phyloP scores from a whole-genome alignment of 1,284 basidiomycete species.

The Leccinum pachyderme region DNA sequence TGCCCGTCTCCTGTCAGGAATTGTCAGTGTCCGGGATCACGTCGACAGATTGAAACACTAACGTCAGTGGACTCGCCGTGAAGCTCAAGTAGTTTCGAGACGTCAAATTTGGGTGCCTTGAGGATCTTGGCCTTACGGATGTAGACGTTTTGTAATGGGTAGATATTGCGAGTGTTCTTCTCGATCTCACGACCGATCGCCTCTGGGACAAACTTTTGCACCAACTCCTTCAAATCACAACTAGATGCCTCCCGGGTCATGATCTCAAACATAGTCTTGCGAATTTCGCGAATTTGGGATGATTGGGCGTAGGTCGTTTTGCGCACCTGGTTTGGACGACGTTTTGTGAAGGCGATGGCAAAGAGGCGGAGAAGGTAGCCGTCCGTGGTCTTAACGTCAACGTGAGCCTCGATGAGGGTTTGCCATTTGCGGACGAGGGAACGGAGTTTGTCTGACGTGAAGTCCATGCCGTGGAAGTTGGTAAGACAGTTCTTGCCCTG shows the following conservation, averaged over 20 bases:
- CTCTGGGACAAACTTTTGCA: conserved; percentile 99
- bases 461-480: conserved; percentile 99
- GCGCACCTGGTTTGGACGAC: conserved; percentile 93
- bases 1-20: conserved; percentile 75
- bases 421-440: conserved; percentile 99
- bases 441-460: conserved; percentile 99
- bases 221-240: conserved; percentile 97
- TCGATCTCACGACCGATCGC: conserved; percentile 99
- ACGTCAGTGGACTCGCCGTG: conserved; percentile 94
- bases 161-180: conserved; percentile 95
- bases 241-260: conserved; percentile 95
- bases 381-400: conserved; percentile 99
- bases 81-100: conserved; percentile 92
- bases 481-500: conserved; percentile 99
- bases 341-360: conserved; percentile 98
- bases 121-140: conserved; percentile 98
- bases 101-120: conserved; percentile 96
- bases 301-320: conserved; percentile 99
- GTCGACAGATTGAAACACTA: conserved; percentile 36
- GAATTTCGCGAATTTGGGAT: conserved; percentile 94
- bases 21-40: conserved; percentile 13
- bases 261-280: conserved; percentile 99
- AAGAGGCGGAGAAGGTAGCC: conserved; percentile 99
- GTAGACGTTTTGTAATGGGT: conserved; percentile 98
- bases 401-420: conserved; percentile 96